Conservation (phyloP, 2,329 filamentous ascomycete genomes). For the Epichloe baconii region DNA sequence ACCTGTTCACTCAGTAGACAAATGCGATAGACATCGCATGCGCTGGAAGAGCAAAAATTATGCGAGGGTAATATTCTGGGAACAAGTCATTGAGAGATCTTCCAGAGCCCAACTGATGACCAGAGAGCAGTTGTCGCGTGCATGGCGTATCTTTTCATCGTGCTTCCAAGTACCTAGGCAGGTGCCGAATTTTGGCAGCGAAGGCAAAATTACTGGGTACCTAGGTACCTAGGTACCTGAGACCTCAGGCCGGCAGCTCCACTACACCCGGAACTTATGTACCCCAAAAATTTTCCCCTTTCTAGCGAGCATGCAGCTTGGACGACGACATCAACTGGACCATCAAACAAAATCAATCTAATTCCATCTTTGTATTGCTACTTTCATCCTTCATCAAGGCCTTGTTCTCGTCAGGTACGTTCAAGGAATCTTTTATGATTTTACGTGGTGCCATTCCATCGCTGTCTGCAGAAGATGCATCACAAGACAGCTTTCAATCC, state of each 20-base stretch:
- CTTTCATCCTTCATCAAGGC: not conserved
- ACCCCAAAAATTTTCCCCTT: conserved; percentile 19
- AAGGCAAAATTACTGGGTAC: not conserved
- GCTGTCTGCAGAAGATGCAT: not conserved
- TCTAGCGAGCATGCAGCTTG: conserved; percentile 5
- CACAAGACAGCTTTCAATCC: too few relatives aligned
- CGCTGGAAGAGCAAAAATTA: too few relatives aligned
- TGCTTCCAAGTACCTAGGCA: too few relatives aligned
- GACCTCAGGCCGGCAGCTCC: conserved; percentile 19
- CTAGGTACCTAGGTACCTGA: conserved; percentile 14
- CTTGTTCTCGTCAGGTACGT: conserved; percentile 3
- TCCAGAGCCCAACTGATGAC: too few relatives aligned
- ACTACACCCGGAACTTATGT: conserved; percentile 7
- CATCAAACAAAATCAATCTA: not conserved
- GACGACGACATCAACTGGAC: not conserved
- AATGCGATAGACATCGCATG: too few relatives aligned
- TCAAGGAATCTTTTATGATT: not conserved
- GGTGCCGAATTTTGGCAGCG: not conserved
- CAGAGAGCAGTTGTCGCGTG: too few relatives aligned
- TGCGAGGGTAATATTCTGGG: too few relatives aligned
- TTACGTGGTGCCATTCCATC: not conserved
- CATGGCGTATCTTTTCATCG: too few relatives aligned
- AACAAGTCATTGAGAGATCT: too few relatives aligned
- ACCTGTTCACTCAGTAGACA: not conserved
- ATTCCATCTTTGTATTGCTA: conserved; percentile 5